Evolutionary conservation across 192 early-diverging fungal species (phyloP), one percentile per base, ranked within the genome.

Genomic region (Entophlyctis luteolus): DNA sequence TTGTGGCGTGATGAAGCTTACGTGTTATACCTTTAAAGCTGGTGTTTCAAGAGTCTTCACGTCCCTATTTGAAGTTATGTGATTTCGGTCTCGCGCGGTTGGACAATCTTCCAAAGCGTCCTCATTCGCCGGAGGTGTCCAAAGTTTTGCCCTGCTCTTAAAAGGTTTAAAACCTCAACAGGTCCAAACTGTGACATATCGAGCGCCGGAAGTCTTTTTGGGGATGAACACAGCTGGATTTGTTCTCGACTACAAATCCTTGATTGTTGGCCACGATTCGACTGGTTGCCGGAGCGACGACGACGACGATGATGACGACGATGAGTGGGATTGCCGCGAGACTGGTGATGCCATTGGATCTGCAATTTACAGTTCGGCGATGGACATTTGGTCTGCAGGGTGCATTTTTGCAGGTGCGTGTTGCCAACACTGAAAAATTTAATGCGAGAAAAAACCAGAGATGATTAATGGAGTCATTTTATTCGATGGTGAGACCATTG

Each of bases 171-270:
- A 12, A 12, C 39, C n/a, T 12, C 39, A 12, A 42, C 39, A 42
- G 39, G 57, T 59, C 8, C 57, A 59, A 34, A 59, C 57, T 37
- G 38, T 59, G 5, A 6, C 20, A 3, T 59, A 59, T 42, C 57
- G 57, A 14, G 57, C 57, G 14, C 57, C 57, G 12, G 57, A 59
- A 59, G 57, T 59, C 37, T 42, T 59, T 59, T 59, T 59, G 14
- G 37, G 36, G 31, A n/a, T n/a, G n/a, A n/a, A n/a, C n/a, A n/a
- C n/a, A n/a, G n/a, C n/a, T n/a, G n/a, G n/a, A n/a, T n/a, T n/a
- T n/a, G n/a, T n/a, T n/a, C n/a, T n/a, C n/a, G n/a, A n/a, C n/a
- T n/a, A n/a, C n/a, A n/a, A n/a, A n/a, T n/a, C n/a, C n/a, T n/a
- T n/a, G n/a, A n/a, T n/a, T n/a, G n/a, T n/a, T n/a, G n/a, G n/a